Base-by-base conservation (phyloP, 176 grass and related monocot genomes). In the Panicum miliaceum region DNA sequence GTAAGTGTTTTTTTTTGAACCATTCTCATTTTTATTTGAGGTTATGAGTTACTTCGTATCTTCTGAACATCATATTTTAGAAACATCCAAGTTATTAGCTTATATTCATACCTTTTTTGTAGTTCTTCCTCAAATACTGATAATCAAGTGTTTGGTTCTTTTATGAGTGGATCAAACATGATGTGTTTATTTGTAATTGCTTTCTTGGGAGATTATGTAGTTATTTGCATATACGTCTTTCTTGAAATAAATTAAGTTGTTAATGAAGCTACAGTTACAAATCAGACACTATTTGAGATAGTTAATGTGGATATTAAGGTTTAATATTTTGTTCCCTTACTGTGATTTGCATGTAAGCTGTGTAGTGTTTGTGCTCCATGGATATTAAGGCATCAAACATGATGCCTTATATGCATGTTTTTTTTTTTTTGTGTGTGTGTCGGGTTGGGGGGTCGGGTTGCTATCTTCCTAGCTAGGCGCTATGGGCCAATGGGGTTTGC, bases 1-100 rank as follows among this genome's bases (percentile, higher is more conserved):
- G 96, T 95, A 82, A 98, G 93, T 90, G 71, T 36, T 85, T 79
- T 50, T 86, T 90, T 27, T n/a, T 73, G 26, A 82, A 82, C 25
- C 5, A 6, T 70, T 70, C 1, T 63, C 6, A 40, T 19, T 52
- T 68, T 76, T 43, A 43, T 62, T 59, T 81, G 34, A 26, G 48
- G 38, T 64, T 77, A 15, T 19, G 27, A 71, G 54, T 16, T 88
- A 0, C 5, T 78, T 60, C 78, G 42, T 82, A 71, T 77, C 20
- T 90, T 34, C 32, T 37, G 46, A 38, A 65, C 60, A 60, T 0
- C 36, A 37, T 71, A 3, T 78, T 40, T 54, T 88, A 54, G 58
- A 76, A 58, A 68, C 3, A 43, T 36, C 0, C 3, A 34, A 26
- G 47, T 65, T 66, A 15, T 74, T 88, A 75, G 56, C 46, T 43